Percentiles rank a stretch among this genome's conserved stretches.
phyloP scores from a whole-genome alignment of 2,329 filamentous ascomycete species.

The Penicillium paneum region DNA sequence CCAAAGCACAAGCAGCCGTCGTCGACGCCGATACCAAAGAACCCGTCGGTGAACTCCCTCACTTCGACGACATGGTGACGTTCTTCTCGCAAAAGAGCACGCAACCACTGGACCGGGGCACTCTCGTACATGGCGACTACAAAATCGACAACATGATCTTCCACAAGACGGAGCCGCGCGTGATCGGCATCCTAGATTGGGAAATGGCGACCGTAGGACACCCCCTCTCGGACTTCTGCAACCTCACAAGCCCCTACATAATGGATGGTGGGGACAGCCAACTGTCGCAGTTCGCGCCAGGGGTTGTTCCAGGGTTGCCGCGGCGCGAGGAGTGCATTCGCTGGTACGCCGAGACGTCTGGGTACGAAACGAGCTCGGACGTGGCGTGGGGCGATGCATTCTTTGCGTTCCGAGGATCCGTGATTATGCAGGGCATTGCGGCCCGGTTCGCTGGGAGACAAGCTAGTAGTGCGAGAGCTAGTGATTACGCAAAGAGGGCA shows the following conservation, averaged over 20 bases:
- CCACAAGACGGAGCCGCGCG: constrained; percentile 78
- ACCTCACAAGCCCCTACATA: constrained; percentile 56
- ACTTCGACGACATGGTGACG: constrained; percentile 72
- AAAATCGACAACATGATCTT: constrained; percentile 93
- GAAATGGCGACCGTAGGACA: constrained; percentile 99
- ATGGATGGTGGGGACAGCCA: constrained; percentile 36
- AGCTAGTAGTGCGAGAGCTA: constrained; percentile 82
- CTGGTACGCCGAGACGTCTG: constrained; percentile 67
- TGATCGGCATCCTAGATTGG: constrained; percentile 95
- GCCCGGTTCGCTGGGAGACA: constrained; percentile 80
- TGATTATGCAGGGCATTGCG: constrained; percentile 85
- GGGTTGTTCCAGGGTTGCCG: constrained; percentile 65
- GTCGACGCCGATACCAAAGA: constrained; percentile 73
- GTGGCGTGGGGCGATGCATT: constrained; percentile 65
- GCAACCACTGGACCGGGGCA: constrained; percentile 74
- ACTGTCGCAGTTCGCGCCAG: constrained; percentile 56
- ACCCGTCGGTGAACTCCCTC: constrained; percentile 76
- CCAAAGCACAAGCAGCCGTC: constrained; percentile 69
- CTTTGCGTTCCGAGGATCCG: constrained; percentile 55
- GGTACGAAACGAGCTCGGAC: constrained; percentile 63
- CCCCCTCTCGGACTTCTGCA: constrained; percentile 84
- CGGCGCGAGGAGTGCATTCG: constrained; percentile 55
- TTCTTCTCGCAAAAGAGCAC: constrained; percentile 70
- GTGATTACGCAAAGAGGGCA: constrained; percentile 66
- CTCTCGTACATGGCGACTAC: constrained; percentile 90